These are phyloP conservation scores for Zizania latifolia DNA, from an alignment of 176 grass and related monocot species.

Conservation along the genomic window DNA sequence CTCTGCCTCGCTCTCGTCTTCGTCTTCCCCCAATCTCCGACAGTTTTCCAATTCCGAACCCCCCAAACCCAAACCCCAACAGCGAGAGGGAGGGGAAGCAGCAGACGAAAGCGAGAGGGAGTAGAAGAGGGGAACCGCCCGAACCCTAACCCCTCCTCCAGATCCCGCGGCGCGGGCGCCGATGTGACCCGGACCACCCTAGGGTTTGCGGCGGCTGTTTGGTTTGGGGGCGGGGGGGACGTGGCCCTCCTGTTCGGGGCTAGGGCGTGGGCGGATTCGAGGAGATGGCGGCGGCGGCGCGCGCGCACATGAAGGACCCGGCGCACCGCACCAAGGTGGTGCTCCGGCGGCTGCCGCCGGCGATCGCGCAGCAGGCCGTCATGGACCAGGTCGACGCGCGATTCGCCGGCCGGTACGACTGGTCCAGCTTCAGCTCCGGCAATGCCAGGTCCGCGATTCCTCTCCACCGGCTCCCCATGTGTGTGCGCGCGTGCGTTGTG, in stretches of 20 bases:
- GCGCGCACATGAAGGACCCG: conserved; percentile 70
- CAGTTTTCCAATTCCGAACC: conserved; percentile 28
- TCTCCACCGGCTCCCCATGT: background rate
- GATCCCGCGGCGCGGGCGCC: conserved; percentile 35
- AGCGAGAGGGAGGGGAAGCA: conserved; percentile 12
- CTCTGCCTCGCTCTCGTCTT: background rate
- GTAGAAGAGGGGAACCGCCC: conserved; percentile 28
- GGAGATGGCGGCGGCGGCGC: conserved; percentile 24
- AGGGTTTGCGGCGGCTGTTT: conserved; percentile 39
- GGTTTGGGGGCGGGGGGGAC: background rate
- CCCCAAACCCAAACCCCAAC: conserved; percentile 32
- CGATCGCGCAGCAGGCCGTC: conserved; percentile 64
- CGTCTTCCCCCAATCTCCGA: conserved; percentile 31
- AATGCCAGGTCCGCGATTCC: conserved; percentile 56
- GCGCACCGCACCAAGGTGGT: conserved; percentile 83
- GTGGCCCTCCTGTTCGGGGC: background rate
- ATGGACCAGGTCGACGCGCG: conserved; percentile 87
- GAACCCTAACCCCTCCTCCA: conserved; percentile 38
- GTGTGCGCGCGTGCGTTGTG: background rate
- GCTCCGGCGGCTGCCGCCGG: conserved; percentile 77
- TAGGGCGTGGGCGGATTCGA: background rate
- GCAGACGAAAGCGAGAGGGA: conserved; percentile 22
- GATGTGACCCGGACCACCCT: conserved; percentile 37
- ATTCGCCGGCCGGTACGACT: conserved; percentile 85
- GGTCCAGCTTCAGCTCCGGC: conserved; percentile 73